Conservation (phyloP, 495 filamentous ascomycete genomes). For the Collariella sp. region DNA sequence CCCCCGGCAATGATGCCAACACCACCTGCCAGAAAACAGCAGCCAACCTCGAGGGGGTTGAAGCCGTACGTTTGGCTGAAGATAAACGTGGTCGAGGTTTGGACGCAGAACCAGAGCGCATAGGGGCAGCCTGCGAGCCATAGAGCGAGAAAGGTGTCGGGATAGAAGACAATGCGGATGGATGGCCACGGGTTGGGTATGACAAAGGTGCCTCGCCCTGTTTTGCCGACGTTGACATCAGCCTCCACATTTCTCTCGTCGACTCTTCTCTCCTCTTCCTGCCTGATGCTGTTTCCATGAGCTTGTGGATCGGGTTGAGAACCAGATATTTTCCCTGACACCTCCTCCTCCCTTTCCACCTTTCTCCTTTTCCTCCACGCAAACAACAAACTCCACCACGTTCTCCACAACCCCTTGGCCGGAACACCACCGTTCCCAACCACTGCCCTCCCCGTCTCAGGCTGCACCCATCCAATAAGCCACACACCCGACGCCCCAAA, state of each 20-base stretch:
- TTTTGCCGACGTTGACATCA: background rate
- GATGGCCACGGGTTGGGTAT: slow-evolving; percentile 9
- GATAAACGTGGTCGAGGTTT: slow-evolving; percentile 36
- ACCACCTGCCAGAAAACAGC: slow-evolving; percentile 41
- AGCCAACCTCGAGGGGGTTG: slow-evolving; percentile 43
- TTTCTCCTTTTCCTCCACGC: background rate
- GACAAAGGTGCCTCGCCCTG: slow-evolving; percentile 5
- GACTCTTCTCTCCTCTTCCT: background rate
- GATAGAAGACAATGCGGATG: slow-evolving; percentile 16
- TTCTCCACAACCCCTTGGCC: slow-evolving; percentile 20
- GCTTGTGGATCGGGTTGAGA: background rate
- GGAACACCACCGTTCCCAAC: slow-evolving; percentile 36
- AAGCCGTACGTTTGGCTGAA: slow-evolving; percentile 37
- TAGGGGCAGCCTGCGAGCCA: slow-evolving; percentile 21
- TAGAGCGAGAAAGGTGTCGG: slow-evolving; percentile 16
- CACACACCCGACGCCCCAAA: background rate
- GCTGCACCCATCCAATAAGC: slow-evolving; percentile 31
- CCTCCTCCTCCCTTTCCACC: background rate
- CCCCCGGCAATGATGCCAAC: slow-evolving; percentile 26
- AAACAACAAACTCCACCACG: slow-evolving; percentile 9
- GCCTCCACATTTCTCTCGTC: no score
- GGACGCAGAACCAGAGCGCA: slow-evolving; percentile 19
- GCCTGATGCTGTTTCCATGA: background rate
- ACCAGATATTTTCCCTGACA: background rate
- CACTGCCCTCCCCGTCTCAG: slow-evolving; percentile 37